A percentile compares a stretch with the other conserved stretches of the same genome.
Conservation (phyloP, 108 stramenopile genomes). For the Nitzschia palea region DNA sequence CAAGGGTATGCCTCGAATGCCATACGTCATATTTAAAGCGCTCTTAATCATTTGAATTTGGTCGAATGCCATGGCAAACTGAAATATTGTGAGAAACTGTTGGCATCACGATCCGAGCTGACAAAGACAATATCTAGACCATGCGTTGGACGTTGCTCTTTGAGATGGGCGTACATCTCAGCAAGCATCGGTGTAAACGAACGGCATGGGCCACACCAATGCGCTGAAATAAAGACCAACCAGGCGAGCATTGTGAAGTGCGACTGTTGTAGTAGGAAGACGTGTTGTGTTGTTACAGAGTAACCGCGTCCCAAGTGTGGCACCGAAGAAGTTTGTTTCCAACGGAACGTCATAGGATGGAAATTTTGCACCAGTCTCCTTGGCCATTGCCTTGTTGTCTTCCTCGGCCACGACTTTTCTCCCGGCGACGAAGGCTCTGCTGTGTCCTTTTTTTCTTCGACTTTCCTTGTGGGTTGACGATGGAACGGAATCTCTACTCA, state of each 20-base stretch:
- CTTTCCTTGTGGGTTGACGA: too few relatives aligned
- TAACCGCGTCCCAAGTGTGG: slow-evolving; percentile 55
- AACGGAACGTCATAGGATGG: slow-evolving; percentile 66
- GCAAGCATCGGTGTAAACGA: slow-evolving; percentile 88
- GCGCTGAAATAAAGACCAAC: slow-evolving; percentile 90
- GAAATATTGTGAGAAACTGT: slow-evolving; percentile 63
- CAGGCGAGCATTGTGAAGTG: slow-evolving; percentile 71
- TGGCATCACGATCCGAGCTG: slow-evolving; percentile 77
- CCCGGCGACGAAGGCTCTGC: too few relatives aligned
- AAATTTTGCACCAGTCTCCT: background rate
- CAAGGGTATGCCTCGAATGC: slow-evolving; percentile 77
- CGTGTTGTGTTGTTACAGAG: slow-evolving; percentile 28
- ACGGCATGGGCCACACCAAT: slow-evolving; percentile 89
- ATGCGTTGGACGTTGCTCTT: slow-evolving; percentile 57
- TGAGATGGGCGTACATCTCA: slow-evolving; percentile 76
- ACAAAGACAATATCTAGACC: slow-evolving; percentile 94
- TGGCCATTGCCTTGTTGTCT: too few relatives aligned
- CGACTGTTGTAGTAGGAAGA: slow-evolving; percentile 36
- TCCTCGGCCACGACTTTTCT: too few relatives aligned
- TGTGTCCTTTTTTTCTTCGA: too few relatives aligned
- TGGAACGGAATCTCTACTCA: too few relatives aligned
- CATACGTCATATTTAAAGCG: slow-evolving; percentile 33
- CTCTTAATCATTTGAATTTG: slow-evolving; percentile 31
- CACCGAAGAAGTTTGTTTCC: slow-evolving; percentile 59
- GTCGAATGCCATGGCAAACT: slow-evolving; percentile 81